Evolutionary conservation across 768 basidiomycete species (phyloP), one percentile per base, ranked within the genome.

Genomic region (Trametes elegans): DNA sequence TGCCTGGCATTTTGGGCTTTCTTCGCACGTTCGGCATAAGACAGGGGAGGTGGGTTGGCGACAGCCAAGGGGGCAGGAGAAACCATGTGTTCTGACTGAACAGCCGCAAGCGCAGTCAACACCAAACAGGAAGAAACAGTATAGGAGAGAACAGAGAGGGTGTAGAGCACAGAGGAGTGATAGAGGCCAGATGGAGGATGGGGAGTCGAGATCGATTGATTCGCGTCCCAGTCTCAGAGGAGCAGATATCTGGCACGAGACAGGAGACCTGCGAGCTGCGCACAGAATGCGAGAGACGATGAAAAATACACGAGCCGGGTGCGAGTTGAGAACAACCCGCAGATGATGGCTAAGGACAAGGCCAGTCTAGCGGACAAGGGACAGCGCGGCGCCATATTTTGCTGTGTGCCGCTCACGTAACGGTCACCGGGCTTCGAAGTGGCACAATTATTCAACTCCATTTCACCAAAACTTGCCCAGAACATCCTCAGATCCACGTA

Each of bases 11-110:
- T 71, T 57, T 69, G 69, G 13, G 66, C 66, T 52, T 79, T 69
- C 67, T 67, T 73, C 19, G 71, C 71, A 48, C 71, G 66, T 51
- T 72, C 71, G 14, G 72, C 71, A 54, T 86, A 87, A 26, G 84
- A 85, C 44, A 83, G 74, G 53, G 74, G 67, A 59, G 73, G 73
- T 38, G 67, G 68, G 47, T 70, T 70, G 53, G 66, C 62, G 34
- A 66, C 32, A 29, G 65, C 53, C 43, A 68, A 58, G 27, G 68
- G 53, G 36, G 61, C 57, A 34, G 68, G 57, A 31, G 71, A 64
- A 45, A 69, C 66, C 71, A 70, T 70, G 40, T 28, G 53, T 54
- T 52, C 35, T 35, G 44, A 14, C 19, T 53, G n/a, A 9, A 27
- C 19, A 53, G 43, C 7, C 34, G 48, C 27, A 21, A 42, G 16